A percentile compares a stretch with the other conserved stretches of the same genome.
Conservation (phyloP, 1,284 basidiomycete genomes). For the Tremellales sp. region DNA sequence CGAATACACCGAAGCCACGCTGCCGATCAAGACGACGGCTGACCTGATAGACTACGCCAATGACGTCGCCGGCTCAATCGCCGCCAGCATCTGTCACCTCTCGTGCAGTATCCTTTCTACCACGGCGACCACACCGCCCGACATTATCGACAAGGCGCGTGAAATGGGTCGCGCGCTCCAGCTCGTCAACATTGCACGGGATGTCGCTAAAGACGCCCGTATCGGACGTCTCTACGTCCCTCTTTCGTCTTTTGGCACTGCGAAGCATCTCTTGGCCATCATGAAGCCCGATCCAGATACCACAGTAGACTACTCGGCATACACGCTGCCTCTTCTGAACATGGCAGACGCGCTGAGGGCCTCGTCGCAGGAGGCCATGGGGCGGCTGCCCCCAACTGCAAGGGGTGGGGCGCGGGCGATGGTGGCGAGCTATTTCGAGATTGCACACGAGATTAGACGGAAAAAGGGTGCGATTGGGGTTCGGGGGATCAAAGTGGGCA, state of each 20-base stretch:
- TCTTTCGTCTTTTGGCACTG: slow-evolving; percentile 26
- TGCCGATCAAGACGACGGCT: slow-evolving; percentile 44
- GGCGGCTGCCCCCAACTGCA: slow-evolving; percentile 37
- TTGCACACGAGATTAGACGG: slow-evolving; percentile 30
- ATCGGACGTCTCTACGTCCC: slow-evolving; percentile 50
- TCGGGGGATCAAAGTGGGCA: slow-evolving; percentile 35
- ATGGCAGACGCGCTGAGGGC: slow-evolving; percentile 35
- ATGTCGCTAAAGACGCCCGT: slow-evolving; percentile 46
- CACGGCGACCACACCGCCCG: slow-evolving; percentile 15
- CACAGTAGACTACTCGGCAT: slow-evolving; percentile 21
- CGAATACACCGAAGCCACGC: slow-evolving; percentile 15
- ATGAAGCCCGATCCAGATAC: slow-evolving; percentile 1
- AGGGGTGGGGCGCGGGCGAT: slow-evolving; percentile 44
- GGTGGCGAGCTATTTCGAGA: slow-evolving; percentile 46
- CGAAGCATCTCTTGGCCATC: slow-evolving; percentile 16
- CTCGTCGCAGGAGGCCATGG: slow-evolving; percentile 30
- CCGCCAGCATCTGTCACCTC: slow-evolving; percentile 49
- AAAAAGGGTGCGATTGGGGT: slow-evolving; percentile 23
- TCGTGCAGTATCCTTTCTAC: slow-evolving; percentile 43
- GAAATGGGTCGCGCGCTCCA: slow-evolving; percentile 50
- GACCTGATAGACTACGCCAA: slow-evolving; percentile 50
- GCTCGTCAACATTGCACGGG: slow-evolving; percentile 49
- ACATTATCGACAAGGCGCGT: slow-evolving; percentile 25
- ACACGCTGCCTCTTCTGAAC: slow-evolving; percentile 30
- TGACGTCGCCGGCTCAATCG: slow-evolving; percentile 50